Evolutionary conservation across 2,329 filamentous ascomycete species (phyloP), one percentile per base, ranked within the genome.

Genomic region (Venturia effusa): DNA sequence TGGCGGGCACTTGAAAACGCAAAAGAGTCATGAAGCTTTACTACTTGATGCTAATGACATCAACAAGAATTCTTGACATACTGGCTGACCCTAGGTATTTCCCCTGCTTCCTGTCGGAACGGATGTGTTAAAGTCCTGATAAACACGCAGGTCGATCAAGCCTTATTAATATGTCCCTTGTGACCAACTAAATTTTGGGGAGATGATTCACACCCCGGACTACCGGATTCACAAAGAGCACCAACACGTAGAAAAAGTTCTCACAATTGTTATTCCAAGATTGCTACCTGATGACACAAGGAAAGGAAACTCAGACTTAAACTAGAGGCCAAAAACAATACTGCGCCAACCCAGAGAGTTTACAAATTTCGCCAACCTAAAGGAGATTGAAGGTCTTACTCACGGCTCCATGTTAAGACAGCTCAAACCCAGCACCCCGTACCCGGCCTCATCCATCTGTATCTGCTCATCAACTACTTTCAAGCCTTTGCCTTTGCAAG

Each of bases 401-500:
- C 30, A 19, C 27, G 27, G n/a, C 51, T 57, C 30, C 30, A 19
- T 57, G 34, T 34, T 34, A 57, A 34, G 15, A 57, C 30, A 57
- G 27, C 27, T 34, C 51, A 1, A 32, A 57, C 51, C 51, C 51
- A 57, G n/a, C 30, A 30, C 32, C 19, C 30, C 27, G n/a, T n/a
- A n/a, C n/a, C n/a, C n/a, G n/a, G n/a, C n/a, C 19, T n/a, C 6
- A 41, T 13, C 4, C 17, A 15, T 32, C n/a, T 43, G n/a, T 11
- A 32, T 37, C 22, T 24, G 17, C 51, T 24, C 17, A 48, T 27
- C 24, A n/a, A 24, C 15, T 32, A 32, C 43, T n/a, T 63, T 32
- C 39, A 39, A 74, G 83, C 84, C 80, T 92, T 94, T 69, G 93
- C 84, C 79, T 88, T 88, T 72, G 93, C 94, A 71, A 99, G 85